Percentiles rank a stretch among this genome's conserved stretches.
Conservation (phyloP, 163 green algal genomes). For the Scenedesmus sp. region DNA sequence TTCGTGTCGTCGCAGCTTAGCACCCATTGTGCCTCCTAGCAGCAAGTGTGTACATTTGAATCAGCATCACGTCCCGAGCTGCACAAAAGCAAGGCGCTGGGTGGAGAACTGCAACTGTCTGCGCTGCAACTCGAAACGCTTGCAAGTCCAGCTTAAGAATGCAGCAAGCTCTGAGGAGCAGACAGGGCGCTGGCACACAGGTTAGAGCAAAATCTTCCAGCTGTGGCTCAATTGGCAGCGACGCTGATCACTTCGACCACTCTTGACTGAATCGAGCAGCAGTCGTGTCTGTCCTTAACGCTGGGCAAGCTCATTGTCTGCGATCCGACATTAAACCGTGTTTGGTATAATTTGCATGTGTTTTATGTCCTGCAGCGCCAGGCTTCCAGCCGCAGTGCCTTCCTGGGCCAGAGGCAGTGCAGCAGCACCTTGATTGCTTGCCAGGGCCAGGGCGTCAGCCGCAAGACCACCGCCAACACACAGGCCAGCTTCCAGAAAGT, state of each 20-base stretch:
- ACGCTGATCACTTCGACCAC: not conserved
- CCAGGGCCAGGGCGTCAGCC: constrained; percentile 19
- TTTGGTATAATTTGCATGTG: not conserved
- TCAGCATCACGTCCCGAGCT: not conserved
- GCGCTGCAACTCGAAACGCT: constrained; percentile 4
- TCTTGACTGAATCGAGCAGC: not conserved
- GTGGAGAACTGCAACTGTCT: not conserved
- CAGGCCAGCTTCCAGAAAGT: constrained; percentile 80
- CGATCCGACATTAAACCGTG: not conserved
- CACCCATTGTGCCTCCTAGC: not conserved
- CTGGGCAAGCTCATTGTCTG: not conserved
- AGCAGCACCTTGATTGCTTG: constrained; percentile 27
- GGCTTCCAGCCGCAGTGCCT: constrained; percentile 35
- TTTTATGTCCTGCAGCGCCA: not conserved
- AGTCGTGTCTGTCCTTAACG: not conserved
- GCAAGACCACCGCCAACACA: not conserved
- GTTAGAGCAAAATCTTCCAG: not conserved
- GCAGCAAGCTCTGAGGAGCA: constrained; percentile 11
- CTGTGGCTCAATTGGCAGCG: not conserved
- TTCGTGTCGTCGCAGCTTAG: not conserved
- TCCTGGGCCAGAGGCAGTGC: constrained; percentile 37
- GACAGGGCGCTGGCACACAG: not conserved
- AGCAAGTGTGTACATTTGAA: not conserved
- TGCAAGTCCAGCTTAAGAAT: constrained; percentile 11
- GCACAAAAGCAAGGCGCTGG: not conserved